Percentiles rank a stretch among this genome's conserved stretches.
Evolutionary conservation across 2,329 filamentous ascomycete genomes (phyloP).

Genomic region (Ceratocystis papillata): DNA sequence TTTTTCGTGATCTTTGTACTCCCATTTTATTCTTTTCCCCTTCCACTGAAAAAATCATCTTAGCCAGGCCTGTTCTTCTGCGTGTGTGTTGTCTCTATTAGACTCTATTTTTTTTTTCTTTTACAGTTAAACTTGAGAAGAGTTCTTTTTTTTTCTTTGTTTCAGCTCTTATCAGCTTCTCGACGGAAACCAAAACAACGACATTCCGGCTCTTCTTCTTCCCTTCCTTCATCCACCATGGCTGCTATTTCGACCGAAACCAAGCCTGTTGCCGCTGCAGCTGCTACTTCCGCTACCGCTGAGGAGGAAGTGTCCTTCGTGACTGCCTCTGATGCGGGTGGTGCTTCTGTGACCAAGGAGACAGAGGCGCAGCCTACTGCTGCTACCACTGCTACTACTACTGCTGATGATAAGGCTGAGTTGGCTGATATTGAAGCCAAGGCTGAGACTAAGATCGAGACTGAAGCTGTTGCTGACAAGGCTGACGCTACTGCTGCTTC

Average conservation of each 20-base stretch:
- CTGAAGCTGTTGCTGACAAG: not conserved
- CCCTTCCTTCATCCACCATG: slow-evolving; percentile 9
- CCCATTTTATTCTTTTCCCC: not conserved
- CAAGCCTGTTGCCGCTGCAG: slow-evolving; percentile 6
- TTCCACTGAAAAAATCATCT: not conserved
- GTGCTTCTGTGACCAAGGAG: not conserved
- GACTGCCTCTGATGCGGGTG: slow-evolving; percentile 6
- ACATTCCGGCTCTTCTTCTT: slow-evolving; percentile 27
- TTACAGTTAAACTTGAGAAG: too few relatives aligned
- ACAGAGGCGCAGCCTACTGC: not conserved
- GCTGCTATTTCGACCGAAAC: slow-evolving; percentile 12
- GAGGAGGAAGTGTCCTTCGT: slow-evolving; percentile 9
- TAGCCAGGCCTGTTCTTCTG: not conserved
- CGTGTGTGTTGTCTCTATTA: slow-evolving; percentile 1
- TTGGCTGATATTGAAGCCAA: not conserved
- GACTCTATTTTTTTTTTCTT: slow-evolving; percentile 16
- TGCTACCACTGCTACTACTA: not conserved
- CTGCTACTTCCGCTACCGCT: not conserved
- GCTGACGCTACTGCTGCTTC: not conserved
- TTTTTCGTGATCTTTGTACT: slow-evolving; percentile 10
- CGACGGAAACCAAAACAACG: slow-evolving; percentile 20
- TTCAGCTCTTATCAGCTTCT: slow-evolving; percentile 11
- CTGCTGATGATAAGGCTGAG: not conserved
- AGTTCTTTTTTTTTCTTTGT: not conserved
- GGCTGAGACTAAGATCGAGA: not conserved